Evolutionary conservation across 345 rosid species (phyloP).

Genomic region (Eucalyptus erythrocorys): DNA sequence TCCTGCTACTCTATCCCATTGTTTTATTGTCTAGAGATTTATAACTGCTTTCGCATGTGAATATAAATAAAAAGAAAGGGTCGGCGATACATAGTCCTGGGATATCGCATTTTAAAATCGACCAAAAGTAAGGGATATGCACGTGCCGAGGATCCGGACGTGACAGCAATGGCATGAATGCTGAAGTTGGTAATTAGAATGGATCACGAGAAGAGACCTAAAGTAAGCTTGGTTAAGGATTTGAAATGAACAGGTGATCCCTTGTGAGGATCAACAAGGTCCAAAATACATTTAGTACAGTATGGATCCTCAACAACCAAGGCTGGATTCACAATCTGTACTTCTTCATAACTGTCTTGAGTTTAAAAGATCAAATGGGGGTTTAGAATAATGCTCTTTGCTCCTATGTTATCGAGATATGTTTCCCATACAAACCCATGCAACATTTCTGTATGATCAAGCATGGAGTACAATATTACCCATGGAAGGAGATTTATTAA

Average conservation of each 20-base stretch:
- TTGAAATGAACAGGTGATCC: neutral
- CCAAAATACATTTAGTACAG: neutral
- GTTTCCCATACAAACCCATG: neutral
- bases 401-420: neutral
- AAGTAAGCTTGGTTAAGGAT: neutral
- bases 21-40: no score
- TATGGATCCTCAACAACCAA: neutral
- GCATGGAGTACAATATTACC: neutral
- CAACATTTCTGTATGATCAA: neutral
- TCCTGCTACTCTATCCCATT: no score
- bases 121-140: no score
- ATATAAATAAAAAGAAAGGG: no score
- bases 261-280: neutral
- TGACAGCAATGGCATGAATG: no score
- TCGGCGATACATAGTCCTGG: no score
- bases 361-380: neutral
- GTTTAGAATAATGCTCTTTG: neutral
- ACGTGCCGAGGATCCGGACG: no score
- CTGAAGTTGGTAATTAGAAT: no score
- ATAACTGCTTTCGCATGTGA: no score
- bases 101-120: no score
- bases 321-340: neutral
- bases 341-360: neutral
- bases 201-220: neutral
- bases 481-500: neutral